Percentiles rank a stretch among this genome's conserved stretches.
These are phyloP conservation scores for Tolypocladium endophyticum DNA, from an alignment of 2,329 filamentous ascomycete species.

Conservation along the genomic window DNA sequence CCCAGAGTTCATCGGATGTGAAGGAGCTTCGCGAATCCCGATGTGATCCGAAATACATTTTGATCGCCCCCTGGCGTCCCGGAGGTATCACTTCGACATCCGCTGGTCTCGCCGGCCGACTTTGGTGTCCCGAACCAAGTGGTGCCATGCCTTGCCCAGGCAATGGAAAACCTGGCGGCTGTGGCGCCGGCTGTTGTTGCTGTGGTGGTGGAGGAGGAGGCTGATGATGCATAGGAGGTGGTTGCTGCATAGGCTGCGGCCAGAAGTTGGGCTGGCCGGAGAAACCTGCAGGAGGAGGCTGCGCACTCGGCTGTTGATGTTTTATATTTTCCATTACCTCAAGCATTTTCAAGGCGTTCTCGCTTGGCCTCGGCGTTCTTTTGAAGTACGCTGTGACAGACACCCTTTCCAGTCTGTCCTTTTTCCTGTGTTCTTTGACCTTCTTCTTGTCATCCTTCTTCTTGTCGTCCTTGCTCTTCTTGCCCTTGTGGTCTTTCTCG, in stretches of 20 bases:
- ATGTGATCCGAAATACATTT: neutral
- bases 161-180: neutral
- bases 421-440: conserved; percentile 3
- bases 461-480: conserved; percentile 5
- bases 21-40: conserved; percentile 9
- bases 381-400: conserved; percentile 37
- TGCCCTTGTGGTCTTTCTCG: conserved; percentile 6
- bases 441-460: too few species aligned
- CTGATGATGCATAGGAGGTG: neutral
- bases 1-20: conserved; percentile 1
- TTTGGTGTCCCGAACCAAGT: neutral
- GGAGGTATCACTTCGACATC: neutral
- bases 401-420: conserved; percentile 22
- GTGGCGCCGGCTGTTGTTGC: neutral
- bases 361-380: conserved; percentile 22
- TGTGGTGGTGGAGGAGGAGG: neutral
- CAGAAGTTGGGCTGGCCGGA: neutral
- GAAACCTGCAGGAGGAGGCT: neutral
- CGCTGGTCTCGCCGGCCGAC: neutral
- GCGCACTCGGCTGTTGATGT: neutral
- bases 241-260: neutral
- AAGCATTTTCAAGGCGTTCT: conserved; percentile 18
- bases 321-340: conserved; percentile 8
- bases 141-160: neutral
- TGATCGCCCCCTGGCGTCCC: neutral